Conservation (phyloP, 176 grass and related monocot genomes). For the Thalia dealbata region DNA sequence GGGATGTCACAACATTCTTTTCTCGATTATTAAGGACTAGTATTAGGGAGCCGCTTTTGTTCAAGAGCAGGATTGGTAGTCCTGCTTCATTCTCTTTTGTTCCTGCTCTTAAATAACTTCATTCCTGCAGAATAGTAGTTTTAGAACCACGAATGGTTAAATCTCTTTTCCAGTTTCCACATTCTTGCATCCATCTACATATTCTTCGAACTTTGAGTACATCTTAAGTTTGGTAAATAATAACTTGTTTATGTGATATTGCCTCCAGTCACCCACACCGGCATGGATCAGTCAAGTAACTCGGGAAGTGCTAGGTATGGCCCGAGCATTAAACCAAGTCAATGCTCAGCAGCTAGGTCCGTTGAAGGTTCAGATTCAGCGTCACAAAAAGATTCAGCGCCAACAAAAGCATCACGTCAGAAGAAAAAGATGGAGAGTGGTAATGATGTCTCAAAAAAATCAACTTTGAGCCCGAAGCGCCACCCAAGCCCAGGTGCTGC, state of each 20-base stretch:
- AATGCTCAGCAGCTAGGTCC: background rate
- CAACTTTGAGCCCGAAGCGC: background rate
- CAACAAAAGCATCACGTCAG: background rate
- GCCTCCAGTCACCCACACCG: background rate
- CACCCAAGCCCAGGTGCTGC: background rate
- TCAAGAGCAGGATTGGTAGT: no score
- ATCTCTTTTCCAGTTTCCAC: no score
- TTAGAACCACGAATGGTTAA: no score
- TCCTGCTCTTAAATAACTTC: background rate
- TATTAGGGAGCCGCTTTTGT: no score
- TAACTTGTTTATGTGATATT: no score
- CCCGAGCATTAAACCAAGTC: background rate
- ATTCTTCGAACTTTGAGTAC: no score
- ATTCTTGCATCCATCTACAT: no score
- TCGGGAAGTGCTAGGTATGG: background rate
- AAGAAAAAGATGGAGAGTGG: background rate
- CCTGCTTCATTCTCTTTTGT: background rate
- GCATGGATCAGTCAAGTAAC: background rate
- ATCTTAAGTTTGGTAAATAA: no score
- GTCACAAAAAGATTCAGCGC: background rate
- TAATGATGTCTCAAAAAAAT: background rate
- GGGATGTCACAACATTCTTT: no score
- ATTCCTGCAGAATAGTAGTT: no score
- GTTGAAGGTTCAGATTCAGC: background rate
- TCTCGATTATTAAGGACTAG: no score